Conservation (phyloP, 2,329 filamentous ascomycete genomes). For the Emmonsia crescens region DNA sequence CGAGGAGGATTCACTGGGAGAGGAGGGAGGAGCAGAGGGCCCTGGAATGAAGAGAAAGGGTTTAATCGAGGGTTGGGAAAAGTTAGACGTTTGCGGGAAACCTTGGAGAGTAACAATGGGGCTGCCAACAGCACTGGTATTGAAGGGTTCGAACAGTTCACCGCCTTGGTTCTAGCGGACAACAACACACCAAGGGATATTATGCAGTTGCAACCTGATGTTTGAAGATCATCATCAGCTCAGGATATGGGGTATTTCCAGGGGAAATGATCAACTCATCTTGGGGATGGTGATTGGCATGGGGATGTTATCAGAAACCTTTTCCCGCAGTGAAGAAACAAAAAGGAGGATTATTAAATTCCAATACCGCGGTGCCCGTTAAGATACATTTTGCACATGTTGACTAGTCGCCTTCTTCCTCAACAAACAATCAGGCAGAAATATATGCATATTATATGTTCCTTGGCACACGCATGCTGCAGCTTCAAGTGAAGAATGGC, state of each 20-base stretch:
- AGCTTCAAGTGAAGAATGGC: neutral
- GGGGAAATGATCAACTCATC: neutral
- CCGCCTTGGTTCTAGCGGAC: conserved; percentile 21
- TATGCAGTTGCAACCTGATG: neutral
- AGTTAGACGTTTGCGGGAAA: conserved; percentile 28
- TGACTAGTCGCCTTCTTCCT: neutral
- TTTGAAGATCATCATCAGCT: neutral
- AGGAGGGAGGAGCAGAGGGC: conserved; percentile 19
- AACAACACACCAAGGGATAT: neutral
- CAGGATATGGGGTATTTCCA: neutral
- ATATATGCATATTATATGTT: neutral
- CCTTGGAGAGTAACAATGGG: conserved; percentile 26
- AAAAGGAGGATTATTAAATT: neutral
- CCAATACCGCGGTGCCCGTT: neutral
- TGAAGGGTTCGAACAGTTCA: conserved; percentile 30
- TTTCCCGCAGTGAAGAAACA: neutral
- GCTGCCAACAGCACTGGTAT: conserved; percentile 19
- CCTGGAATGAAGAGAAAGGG: conserved; percentile 34
- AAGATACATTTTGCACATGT: neutral
- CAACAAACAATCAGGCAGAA: neutral
- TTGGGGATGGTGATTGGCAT: neutral
- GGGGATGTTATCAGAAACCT: neutral
- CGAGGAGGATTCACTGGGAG: conserved; percentile 17
- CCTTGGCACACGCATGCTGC: neutral
- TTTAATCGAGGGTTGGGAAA: conserved; percentile 32